phyloP scores from a whole-genome alignment of 2,329 filamentous ascomycete genomes.

The Malbranchea zuffiana region DNA sequence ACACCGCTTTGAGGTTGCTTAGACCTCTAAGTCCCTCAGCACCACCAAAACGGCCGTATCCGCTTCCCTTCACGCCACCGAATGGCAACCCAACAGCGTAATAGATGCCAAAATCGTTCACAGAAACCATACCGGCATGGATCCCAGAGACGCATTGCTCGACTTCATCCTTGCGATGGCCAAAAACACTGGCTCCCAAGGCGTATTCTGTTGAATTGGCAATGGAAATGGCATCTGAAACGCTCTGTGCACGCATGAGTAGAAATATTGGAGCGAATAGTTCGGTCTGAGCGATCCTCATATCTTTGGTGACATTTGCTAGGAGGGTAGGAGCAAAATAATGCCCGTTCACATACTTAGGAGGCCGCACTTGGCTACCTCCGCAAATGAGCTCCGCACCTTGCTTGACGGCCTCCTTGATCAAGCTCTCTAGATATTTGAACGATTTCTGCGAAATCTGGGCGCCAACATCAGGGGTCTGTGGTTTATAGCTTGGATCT shows the following conservation, averaged over 20 bases:
- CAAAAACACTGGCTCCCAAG: constrained; percentile 82
- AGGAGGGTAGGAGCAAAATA: constrained; percentile 90
- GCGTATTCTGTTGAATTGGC: constrained; percentile 79
- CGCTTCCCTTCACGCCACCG: constrained; percentile 78
- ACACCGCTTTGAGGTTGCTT: constrained; percentile 81
- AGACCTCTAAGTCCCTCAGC: constrained; percentile 74
- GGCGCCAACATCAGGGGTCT: constrained; percentile 63
- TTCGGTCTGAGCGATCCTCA: constrained; percentile 82
- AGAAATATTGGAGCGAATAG: constrained; percentile 89
- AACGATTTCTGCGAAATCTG: constrained; percentile 76
- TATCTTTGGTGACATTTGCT: constrained; percentile 72
- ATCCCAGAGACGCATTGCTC: constrained; percentile 55
- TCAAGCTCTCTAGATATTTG: constrained; percentile 60
- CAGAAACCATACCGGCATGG: constrained; percentile 76
- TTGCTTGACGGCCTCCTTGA: constrained; percentile 62
- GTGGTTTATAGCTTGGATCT: constrained; percentile 16
- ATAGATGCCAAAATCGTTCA: constrained; percentile 91
- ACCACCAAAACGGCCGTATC: constrained; percentile 86
- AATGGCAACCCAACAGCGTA: constrained; percentile 94
- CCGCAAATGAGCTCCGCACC: constrained; percentile 76
- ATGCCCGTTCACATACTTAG: constrained; percentile 63
- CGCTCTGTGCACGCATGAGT: constrained; percentile 61
- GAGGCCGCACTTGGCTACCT: constrained; percentile 61
- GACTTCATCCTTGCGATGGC: constrained; percentile 53
- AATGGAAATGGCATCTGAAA: constrained; percentile 58